phyloP scores from a whole-genome alignment of 2,329 filamentous ascomycete species.

The Teratosphaeria gauchensis region DNA sequence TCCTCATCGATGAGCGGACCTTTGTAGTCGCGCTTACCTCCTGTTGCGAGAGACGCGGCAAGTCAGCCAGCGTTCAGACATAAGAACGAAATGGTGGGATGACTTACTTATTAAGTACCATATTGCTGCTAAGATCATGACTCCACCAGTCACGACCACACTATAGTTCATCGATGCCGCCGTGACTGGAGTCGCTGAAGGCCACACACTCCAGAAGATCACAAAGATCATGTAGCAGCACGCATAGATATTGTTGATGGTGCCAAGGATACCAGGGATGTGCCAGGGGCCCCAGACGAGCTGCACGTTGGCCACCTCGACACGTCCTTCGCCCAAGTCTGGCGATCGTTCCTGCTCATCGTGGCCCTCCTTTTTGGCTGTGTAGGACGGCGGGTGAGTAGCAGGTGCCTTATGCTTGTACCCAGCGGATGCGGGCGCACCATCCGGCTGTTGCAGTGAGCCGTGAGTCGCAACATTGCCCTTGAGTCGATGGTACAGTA shows the following conservation, averaged over 20 bases:
- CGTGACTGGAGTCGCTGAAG: constrained; percentile 26
- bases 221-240: constrained; percentile 46
- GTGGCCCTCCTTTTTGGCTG: background rate
- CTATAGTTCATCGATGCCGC: constrained; percentile 35
- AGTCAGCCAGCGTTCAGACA: background rate
- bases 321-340: constrained; percentile 2
- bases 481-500: constrained; percentile 33
- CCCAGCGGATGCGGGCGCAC: background rate
- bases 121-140: constrained; percentile 27
- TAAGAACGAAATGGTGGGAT: background rate
- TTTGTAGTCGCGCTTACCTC: constrained; percentile 28
- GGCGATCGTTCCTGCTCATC: background rate
- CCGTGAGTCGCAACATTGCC: constrained; percentile 31
- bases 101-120: constrained; percentile 25
- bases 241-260: constrained; percentile 45
- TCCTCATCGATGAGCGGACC: constrained; percentile 30
- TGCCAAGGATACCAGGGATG: constrained; percentile 42
- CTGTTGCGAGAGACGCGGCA: background rate
- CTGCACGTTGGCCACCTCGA: constrained; percentile 15
- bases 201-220: constrained; percentile 49
- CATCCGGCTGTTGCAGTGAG: constrained; percentile 9
- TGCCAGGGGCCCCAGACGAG: constrained; percentile 49
- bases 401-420: background rate
- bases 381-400: background rate
- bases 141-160: constrained; percentile 30